Base-by-base conservation (phyloP, 1,284 basidiomycete species). In the Pyrrhoderma noxium region DNA sequence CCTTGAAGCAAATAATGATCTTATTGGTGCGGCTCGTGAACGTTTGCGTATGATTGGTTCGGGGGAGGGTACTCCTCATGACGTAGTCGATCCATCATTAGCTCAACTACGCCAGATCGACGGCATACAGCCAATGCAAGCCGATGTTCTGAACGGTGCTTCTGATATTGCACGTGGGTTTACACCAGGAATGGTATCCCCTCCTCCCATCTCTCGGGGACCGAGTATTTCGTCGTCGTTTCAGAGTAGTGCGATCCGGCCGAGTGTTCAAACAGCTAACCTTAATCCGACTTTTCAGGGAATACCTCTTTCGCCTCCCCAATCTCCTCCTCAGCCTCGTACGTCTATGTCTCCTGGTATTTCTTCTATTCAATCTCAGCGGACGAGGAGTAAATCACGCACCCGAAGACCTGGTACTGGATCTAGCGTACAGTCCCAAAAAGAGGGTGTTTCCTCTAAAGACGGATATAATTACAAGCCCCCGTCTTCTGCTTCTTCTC, bases 401-500 rank as follows among this genome's bases (percentile, higher is more conserved):
- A 25, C 47, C 13, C 47, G 48, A 18, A 38, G 48, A 9, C 47
- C 51, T 9, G 38, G 19, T 4, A 52, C 51, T 0, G 45, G 11
- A 37, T 41, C 37, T 8, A 52, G 51, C 16, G 21, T 31, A 22
- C 51, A 47, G 21, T 47, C 45, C 42, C 4, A 4, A 8, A 40
- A 22, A 16, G 38, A 22, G n/a, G 21, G 5, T 40, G 38, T n/a
- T 31, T 5, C 5, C 11, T 5, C 27, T 31, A 31, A 31, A 22
- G 38, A 40, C 5, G 38, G 38, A 40, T 31, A 42, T 2, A 40
- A 43, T 31, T 47, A 47, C 40, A 31, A 42, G 7, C 51, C 51
- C n/a, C 45, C 51, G 16, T 52, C 51, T 9, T 52, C 51, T 27
- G 51, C 51, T 18, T 52, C 51, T n/a, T 52, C 51, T n/a, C 42